These are phyloP conservation scores for Tylopilus sp. DNA, from an alignment of 1,284 basidiomycete genomes.

Conservation along the genomic window DNA sequence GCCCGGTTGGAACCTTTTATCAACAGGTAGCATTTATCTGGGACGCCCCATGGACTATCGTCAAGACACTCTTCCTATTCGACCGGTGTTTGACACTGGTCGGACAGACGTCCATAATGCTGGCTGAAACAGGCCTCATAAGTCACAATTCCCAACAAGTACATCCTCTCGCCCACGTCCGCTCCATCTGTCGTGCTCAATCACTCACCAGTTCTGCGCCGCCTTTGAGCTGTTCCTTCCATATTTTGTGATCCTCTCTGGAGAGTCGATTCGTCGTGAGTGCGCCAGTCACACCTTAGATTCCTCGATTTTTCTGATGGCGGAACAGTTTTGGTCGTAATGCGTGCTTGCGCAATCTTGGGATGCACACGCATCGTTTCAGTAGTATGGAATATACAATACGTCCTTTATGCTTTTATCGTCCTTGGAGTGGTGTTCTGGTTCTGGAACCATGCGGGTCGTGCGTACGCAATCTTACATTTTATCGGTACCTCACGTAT, in stretches of 20 bases:
- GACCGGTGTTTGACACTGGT: conserved; percentile 26
- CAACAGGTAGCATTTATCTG: conserved; percentile 19
- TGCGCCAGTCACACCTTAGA: not conserved
- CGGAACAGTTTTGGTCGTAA: conserved; percentile 20
- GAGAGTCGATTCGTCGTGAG: conserved; percentile 27
- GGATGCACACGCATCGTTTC: conserved; percentile 8
- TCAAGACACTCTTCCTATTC: conserved; percentile 24
- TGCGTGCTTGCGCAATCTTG: conserved; percentile 25
- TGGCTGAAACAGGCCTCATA: conserved; percentile 25
- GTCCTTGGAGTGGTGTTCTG: not conserved
- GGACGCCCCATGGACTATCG: conserved; percentile 13
- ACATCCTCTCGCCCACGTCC: not conserved
- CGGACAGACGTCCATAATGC: conserved; percentile 19
- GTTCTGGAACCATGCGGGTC: not conserved
- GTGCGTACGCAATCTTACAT: conserved; percentile 9
- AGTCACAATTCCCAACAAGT: conserved; percentile 15
- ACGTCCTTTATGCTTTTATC: conserved; percentile 8
- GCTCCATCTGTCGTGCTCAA: not conserved
- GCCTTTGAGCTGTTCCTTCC: conserved; percentile 7
- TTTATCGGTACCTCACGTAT: not conserved
- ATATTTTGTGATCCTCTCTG: conserved; percentile 14
- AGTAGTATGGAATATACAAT: conserved; percentile 1
- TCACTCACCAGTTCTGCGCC: conserved; percentile 18
- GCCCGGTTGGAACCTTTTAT: not conserved
- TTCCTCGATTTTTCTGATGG: not conserved